Base-by-base conservation (phyloP, 192 early-diverging fungal species). In the Backusella tarrabulga region DNA sequence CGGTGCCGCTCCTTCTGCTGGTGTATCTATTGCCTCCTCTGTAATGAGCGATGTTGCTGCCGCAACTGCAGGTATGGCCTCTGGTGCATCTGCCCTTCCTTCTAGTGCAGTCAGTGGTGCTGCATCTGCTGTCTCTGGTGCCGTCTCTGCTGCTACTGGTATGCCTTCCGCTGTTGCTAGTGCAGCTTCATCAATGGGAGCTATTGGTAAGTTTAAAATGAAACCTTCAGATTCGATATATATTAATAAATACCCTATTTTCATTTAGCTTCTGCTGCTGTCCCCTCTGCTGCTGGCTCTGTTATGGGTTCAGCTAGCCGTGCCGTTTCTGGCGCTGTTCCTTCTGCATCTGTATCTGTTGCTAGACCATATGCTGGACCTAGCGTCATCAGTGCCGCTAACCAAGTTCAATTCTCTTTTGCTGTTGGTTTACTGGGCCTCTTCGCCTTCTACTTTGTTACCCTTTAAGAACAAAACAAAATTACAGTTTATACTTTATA, bases 311-410 rank as follows among this genome's bases (percentile, higher is more conserved):
- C 42, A 32, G 42, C 41, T 19, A 41, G 42, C 7, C 41, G 11
- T 72, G 71, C 44, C 5, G 6, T 38, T 0, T 70, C 71, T 72
- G 71, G 12, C 19, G 42, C 44, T 32, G 71, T 44, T 29, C 23
- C 71, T 12, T 50, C 40, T 14, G 40, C 71, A 44, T 44, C 44
- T 8, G 5, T 34, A 5, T 72, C 71, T 21, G 42, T 44, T 32
- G 29, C 71, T 17, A 72, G 71, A 72, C 71, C 71, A 12, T 72
- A 72, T 72, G 40, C 71, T 50, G 71, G 71, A 4, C 71, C 71
- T 46, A 72, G 71, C 17, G 40, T 50, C 26, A 72, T 72, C 29
- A 50, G 44, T 50, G 71, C 41, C 9, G 41, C 71, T 44, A 72
- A 26, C 42, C 71, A 44, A 26, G 29, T 72, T 29, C 26, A 44